A percentile compares a stretch with the other conserved stretches of the same genome.
These are phyloP conservation scores for Hemerocallis citrina DNA, from an alignment of 106 monocot species.

Conservation along the genomic window DNA sequence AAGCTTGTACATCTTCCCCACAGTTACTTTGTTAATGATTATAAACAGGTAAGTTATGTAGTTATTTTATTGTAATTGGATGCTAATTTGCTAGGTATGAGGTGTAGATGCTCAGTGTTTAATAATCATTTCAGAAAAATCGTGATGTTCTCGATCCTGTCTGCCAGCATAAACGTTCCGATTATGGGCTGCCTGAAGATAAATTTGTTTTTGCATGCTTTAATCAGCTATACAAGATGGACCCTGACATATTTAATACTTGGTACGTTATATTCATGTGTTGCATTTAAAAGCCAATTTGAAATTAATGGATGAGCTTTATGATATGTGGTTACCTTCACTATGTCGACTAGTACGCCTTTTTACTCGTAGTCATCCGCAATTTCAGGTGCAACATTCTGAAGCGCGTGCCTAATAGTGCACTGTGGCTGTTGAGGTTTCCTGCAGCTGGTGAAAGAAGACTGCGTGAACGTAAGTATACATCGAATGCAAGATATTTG, in stretches of 20 bases:
- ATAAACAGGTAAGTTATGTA: constrained; percentile 75
- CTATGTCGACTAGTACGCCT: not conserved
- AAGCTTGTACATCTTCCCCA: constrained; percentile 97
- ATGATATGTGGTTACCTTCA: not conserved
- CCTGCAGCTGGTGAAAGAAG: constrained; percentile 92
- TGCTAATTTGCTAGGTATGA: not conserved
- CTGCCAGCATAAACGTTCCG: constrained; percentile 69
- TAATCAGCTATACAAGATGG: constrained; percentile 98
- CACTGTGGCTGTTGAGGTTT: constrained; percentile 83
- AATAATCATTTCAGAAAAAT: constrained; percentile 51
- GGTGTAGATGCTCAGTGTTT: not conserved
- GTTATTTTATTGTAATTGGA: not conserved
- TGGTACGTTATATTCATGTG: constrained; percentile 34
- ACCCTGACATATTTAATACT: constrained; percentile 91
- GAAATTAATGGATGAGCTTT: not conserved
- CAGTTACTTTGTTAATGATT: constrained; percentile 99
- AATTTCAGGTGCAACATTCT: constrained; percentile 90
- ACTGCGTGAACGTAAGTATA: constrained; percentile 67
- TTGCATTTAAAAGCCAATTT: not conserved
- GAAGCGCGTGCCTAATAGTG: constrained; percentile 89
- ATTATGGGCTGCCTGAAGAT: constrained; percentile 95
- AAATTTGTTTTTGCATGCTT: constrained; percentile 98
- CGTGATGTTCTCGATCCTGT: constrained; percentile 63
- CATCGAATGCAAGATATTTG: not conserved
- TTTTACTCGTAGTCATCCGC: not conserved